Evolutionary conservation across 1,139 yeast genomes (phyloP).

Genomic region (Saccharomyces hybrid): DNA sequence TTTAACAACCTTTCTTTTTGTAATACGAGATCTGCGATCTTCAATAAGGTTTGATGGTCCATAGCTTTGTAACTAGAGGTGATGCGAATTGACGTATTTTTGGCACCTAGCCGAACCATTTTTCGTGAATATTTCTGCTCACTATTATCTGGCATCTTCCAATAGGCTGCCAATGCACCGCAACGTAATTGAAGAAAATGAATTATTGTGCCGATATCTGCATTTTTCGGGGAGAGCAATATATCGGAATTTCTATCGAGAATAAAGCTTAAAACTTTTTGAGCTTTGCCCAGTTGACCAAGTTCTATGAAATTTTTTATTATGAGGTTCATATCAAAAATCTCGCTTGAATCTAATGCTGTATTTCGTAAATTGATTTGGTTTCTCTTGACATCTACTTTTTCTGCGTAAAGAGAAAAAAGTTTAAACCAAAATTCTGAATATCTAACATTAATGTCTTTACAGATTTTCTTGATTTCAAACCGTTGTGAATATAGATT

Average conservation of each 20-base stretch:
- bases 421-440: not conserved
- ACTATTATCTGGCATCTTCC: constrained; percentile 1
- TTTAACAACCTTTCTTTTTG: constrained; percentile 6
- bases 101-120: constrained; percentile 6
- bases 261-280: constrained; percentile 17
- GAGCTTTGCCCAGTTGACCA: constrained; percentile 23
- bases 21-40: constrained; percentile 11
- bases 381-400: not conserved
- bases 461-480: not conserved
- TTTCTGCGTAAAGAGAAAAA: not conserved
- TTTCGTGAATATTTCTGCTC: not conserved
- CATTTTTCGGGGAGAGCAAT: constrained; percentile 1
- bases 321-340: constrained; percentile 23
- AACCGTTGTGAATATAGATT: not conserved
- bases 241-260: constrained; percentile 11
- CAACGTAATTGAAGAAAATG: constrained; percentile 8
- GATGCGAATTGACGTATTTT: constrained; percentile 1
- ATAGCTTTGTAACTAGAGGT: not conserved
- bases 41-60: constrained; percentile 6
- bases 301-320: constrained; percentile 17
- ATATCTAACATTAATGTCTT: not conserved
- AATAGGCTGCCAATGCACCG: constrained; percentile 1
- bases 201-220: constrained; percentile 16
- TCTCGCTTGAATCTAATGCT: constrained; percentile 4
- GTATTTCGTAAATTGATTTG: not conserved